Conservation (phyloP, 1,284 basidiomycete species). For the Cronartium quercuum region DNA sequence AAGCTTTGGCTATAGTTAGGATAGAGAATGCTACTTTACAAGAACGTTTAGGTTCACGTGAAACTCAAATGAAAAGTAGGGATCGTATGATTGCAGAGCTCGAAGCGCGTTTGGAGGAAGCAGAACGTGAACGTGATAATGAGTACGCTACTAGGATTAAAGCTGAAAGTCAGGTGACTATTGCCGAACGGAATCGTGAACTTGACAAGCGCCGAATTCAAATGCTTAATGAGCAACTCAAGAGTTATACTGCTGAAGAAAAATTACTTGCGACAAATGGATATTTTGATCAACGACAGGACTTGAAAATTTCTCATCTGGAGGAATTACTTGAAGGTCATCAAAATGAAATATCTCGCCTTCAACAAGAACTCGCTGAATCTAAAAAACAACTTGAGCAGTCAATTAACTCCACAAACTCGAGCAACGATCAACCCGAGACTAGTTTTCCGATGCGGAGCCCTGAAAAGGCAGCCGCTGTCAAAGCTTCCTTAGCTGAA, state of each 20-base stretch:
- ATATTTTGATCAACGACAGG: conserved; percentile 22
- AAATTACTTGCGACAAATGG: conserved; percentile 13
- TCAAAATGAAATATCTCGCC: conserved; percentile 19
- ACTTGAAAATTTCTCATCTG: conserved; percentile 5
- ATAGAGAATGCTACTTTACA: conserved; percentile 32
- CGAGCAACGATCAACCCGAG: not conserved
- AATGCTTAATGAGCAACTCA: conserved; percentile 37
- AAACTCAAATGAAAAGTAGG: conserved; percentile 27
- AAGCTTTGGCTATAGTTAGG: conserved; percentile 6
- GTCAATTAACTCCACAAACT: not conserved
- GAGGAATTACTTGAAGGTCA: conserved; percentile 24
- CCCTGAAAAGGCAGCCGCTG: conserved; percentile 13
- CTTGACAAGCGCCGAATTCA: conserved; percentile 25
- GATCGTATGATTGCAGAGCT: conserved; percentile 31
- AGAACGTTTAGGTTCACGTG: conserved; percentile 24
- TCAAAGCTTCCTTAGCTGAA: conserved; percentile 29
- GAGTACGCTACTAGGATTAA: conserved; percentile 21
- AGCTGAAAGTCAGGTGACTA: conserved; percentile 13
- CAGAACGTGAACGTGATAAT: conserved; percentile 10
- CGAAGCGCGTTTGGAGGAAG: conserved; percentile 27
- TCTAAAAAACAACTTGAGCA: conserved; percentile 14
- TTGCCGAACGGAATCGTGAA: conserved; percentile 16
- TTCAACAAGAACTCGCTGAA: conserved; percentile 17
- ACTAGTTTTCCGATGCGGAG: not conserved
- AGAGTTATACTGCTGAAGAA: conserved; percentile 34